These are phyloP conservation scores for Phytophthora macrochlamydospora DNA, from an alignment of 352 stramenopile species.

Conservation along the genomic window DNA sequence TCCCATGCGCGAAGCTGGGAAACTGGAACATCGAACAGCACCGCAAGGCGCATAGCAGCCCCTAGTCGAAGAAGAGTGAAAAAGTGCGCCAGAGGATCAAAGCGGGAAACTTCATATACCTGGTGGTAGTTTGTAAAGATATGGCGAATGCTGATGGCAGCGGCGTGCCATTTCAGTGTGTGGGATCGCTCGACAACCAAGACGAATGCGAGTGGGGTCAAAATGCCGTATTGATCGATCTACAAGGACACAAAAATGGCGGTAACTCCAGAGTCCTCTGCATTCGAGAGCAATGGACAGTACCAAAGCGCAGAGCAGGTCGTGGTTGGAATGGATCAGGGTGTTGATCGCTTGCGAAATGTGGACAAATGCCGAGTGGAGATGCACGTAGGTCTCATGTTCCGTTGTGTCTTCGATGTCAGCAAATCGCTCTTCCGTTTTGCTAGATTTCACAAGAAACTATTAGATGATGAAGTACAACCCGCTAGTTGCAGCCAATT, in stretches of 20 bases:
- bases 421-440: conserved; percentile 41
- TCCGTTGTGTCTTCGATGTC: conserved; percentile 46
- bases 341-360: conserved; percentile 53
- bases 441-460: conserved; percentile 13
- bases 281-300: not conserved
- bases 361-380: conserved; percentile 56
- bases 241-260: conserved; percentile 6
- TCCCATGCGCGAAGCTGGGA: conserved; percentile 25
- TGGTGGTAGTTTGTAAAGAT: conserved; percentile 37
- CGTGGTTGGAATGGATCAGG: conserved; percentile 51
- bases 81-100: not conserved
- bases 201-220: conserved; percentile 64
- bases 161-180: conserved; percentile 71
- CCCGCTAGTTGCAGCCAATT: not conserved
- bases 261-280: not conserved
- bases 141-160: conserved; percentile 54
- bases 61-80: conserved; percentile 11
- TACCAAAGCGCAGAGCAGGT: conserved; percentile 52
- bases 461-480: too few species aligned
- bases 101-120: conserved; percentile 10
- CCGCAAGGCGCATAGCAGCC: conserved; percentile 13
- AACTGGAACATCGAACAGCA: conserved; percentile 28
- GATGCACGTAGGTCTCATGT: conserved; percentile 59
- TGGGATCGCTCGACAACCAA: conserved; percentile 52
- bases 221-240: conserved; percentile 41